Conservation (phyloP, 768 basidiomycete species). For the Nidularia pulvinata region DNA sequence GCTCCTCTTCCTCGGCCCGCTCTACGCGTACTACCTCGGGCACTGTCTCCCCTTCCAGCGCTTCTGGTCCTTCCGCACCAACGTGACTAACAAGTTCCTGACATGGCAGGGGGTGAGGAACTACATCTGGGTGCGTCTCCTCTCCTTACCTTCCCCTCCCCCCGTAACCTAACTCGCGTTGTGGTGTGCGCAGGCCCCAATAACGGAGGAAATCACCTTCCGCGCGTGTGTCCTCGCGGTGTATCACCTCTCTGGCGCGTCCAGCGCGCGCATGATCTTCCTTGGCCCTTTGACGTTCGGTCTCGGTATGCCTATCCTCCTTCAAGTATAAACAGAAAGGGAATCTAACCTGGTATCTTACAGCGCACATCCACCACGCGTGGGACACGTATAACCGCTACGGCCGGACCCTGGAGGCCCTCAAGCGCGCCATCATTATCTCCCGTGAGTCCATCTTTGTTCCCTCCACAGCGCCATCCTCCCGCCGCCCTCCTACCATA, state of each 20-base stretch:
- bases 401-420: constrained; percentile 67
- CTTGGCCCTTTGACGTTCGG: constrained; percentile 88
- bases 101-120: constrained; percentile 71
- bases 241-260: constrained; percentile 65
- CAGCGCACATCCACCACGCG: constrained; percentile 93
- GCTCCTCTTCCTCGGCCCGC: constrained; percentile 74
- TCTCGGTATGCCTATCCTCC: constrained; percentile 51
- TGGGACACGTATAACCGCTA: constrained; percentile 81
- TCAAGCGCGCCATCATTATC: constrained; percentile 56
- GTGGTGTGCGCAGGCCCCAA: constrained; percentile 70
- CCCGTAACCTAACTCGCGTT: constrained; percentile 18
- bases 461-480: no score
- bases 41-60: constrained; percentile 54
- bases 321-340: not conserved
- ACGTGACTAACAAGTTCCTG: constrained; percentile 37
- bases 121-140: constrained; percentile 42
- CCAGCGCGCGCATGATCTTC: constrained; percentile 65
- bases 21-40: constrained; percentile 55
- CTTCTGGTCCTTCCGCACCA: constrained; percentile 38
- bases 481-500: not conserved
- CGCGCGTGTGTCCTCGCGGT: constrained; percentile 80
- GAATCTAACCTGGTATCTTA: not conserved
- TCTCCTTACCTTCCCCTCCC: not conserved
- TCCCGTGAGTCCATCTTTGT: constrained; percentile 47
- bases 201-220: constrained; percentile 94